Conservation (phyloP, 371 early-diverging fungal species). For the Funneliformis caledonium region DNA sequence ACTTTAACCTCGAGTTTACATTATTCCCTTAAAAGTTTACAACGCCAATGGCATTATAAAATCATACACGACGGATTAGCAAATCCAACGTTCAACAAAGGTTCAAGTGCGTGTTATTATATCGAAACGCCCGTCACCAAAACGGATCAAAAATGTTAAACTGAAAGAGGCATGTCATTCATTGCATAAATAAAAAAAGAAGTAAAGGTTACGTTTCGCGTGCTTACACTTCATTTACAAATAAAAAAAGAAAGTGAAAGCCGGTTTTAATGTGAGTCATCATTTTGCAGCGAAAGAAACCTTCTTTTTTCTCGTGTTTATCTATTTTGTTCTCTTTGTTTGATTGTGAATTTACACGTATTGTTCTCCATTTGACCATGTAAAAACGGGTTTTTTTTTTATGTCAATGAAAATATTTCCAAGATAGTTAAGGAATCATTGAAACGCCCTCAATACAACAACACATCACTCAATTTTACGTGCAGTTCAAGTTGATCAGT, state of each 20-base stretch:
- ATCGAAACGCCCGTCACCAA: too few species aligned
- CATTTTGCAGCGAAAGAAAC: too few species aligned
- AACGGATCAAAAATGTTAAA: too few species aligned
- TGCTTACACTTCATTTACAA: not conserved
- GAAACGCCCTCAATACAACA: not conserved
- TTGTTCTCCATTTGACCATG: not conserved
- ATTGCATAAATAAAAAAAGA: not conserved
- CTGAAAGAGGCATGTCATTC: not conserved
- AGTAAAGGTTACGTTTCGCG: not conserved
- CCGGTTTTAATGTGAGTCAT: too few species aligned
- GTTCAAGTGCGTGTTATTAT: too few species aligned
- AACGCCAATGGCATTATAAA: not conserved
- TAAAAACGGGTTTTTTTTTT: not conserved
- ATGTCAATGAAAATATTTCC: not conserved
- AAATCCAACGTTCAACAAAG: not conserved
- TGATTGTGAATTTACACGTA: not conserved
- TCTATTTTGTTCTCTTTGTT: too few species aligned
- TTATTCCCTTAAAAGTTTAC: not conserved
- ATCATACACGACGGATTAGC: not conserved
- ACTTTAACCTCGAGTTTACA: not conserved
- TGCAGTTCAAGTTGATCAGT: too few species aligned
- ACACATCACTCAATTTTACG: too few species aligned
- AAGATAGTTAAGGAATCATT: not conserved
- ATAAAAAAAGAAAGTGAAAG: too few species aligned
- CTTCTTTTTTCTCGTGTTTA: too few species aligned